Percentiles rank a stretch among this genome's conserved stretches.
phyloP scores from a whole-genome alignment of 108 stramenopile species.

The Nitzschia sp. region DNA sequence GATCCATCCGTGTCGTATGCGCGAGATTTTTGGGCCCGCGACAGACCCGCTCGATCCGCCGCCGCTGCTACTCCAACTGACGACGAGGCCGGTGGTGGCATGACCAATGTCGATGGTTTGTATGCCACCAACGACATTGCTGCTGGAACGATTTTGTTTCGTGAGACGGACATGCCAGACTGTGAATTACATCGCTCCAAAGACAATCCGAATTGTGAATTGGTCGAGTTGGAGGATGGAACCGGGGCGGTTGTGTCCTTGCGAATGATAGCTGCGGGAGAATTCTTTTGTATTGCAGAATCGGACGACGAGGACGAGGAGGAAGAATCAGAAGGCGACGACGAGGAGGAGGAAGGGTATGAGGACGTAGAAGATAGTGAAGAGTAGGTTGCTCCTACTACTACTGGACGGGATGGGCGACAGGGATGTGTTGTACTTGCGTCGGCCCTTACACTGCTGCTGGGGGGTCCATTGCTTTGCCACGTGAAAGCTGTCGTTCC shows the following conservation, averaged over 20 bases:
- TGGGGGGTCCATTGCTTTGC: no score
- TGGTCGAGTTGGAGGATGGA: conserved; percentile 74
- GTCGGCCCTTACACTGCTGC: no score
- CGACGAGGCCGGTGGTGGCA: conserved; percentile 17
- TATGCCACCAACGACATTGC: conserved; percentile 82
- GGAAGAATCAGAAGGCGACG: conserved; percentile 25
- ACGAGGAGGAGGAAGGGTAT: conserved; percentile 27
- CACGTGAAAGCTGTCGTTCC: no score
- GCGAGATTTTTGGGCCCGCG: conserved; percentile 72
- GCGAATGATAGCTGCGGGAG: conserved; percentile 67
- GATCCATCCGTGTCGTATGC: conserved; percentile 84
- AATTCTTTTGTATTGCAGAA: conserved; percentile 85
- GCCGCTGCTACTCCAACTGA: not conserved
- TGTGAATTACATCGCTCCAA: conserved; percentile 40
- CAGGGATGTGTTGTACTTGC: no score
- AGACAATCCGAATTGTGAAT: conserved; percentile 82
- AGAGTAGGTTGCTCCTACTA: no score
- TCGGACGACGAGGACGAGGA: conserved; percentile 54
- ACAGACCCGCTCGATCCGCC: not conserved
- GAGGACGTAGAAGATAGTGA: conserved; percentile 14
- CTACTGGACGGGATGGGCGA: no score
- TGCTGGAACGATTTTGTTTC: conserved; percentile 80
- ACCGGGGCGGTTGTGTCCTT: conserved; percentile 75
- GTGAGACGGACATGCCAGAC: conserved; percentile 52
- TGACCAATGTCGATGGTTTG: conserved; percentile 87